A percentile compares a stretch with the other conserved stretches of the same genome.
Conservation (phyloP, 2,329 filamentous ascomycete genomes). For the Fusarium albidum region DNA sequence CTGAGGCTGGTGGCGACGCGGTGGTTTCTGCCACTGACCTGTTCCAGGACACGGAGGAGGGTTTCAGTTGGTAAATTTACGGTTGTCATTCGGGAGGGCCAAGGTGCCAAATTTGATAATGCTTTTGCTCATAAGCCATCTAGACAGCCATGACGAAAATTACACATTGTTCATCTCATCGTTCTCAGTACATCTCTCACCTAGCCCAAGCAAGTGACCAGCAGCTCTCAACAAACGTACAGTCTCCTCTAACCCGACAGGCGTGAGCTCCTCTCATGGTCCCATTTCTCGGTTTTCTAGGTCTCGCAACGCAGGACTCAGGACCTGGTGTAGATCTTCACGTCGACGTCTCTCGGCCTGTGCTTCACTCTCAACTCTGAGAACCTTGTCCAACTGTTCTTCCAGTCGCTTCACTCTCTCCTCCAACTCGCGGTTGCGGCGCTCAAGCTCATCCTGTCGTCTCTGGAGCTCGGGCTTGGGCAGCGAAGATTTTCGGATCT, state of each 20-base stretch:
- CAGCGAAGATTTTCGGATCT: neutral
- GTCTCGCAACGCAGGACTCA: no score
- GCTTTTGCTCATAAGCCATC: constrained; percentile 1
- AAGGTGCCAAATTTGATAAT: neutral
- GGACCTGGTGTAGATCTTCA: no score
- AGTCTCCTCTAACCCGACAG: no score
- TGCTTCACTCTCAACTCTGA: neutral
- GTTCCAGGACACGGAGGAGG: constrained; percentile 21
- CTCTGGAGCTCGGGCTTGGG: neutral
- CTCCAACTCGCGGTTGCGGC: constrained; percentile 13
- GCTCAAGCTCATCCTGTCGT: constrained; percentile 17
- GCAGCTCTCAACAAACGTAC: no score
- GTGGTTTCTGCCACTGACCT: neutral
- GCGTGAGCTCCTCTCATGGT: no score
- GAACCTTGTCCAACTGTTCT: constrained; percentile 8
- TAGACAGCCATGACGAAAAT: constrained; percentile 7
- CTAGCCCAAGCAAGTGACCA: no score
- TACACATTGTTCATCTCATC: no score
- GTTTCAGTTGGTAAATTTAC: constrained; percentile 19
- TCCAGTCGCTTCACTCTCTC: constrained; percentile 23
- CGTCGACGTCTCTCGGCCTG: no score
- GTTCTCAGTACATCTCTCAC: no score
- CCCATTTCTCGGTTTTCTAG: no score
- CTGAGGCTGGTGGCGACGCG: neutral
- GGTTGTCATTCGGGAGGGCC: neutral